Base-by-base conservation (phyloP, 768 basidiomycete species). In the Fomitopsis pulvina region DNA sequence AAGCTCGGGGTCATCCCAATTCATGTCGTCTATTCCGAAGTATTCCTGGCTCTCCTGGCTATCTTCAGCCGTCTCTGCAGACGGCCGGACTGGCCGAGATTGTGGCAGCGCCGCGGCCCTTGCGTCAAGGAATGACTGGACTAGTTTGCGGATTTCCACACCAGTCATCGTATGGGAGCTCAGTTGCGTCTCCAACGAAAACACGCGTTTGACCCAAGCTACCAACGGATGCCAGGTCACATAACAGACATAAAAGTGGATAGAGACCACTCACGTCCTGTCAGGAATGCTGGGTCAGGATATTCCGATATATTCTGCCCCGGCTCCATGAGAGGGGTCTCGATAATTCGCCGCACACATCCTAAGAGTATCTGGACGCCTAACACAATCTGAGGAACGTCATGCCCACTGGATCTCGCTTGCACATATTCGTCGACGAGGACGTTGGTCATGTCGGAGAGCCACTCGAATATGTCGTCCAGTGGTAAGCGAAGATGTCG, bases 41-140 rank as follows among this genome's bases (percentile, higher is more conserved):
- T 85, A 81, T 49, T 91, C 87, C 59, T 93, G 88, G 54, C 85
- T 90, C 52, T 91, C 89, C 58, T 80, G 78, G 39, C 74, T 75
- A 30, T 77, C 77, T 16, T 60, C 62, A 11, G 48, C 7, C 49
- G 54, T n/a, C 12, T 63, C 52, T 3, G 60, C 51, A 5, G 66
- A 66, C 1, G 41, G 45, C 0, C 40, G 53, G 1, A 66, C 72
- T 25, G 66, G 62, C 0, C 71, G 74, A 18, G 65, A 65, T 40
- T 48, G 57, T 9, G 80, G 80, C 24, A 85, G 56, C 26, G 74
- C 73, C 11, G 54, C 63, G 11, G 66, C 60, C 28, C 88, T 74
- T 16, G 74, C 76, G 50, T 82, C 68, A 10, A 93, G 73, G 58
- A 88, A 83, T 0, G 74, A 69, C 45, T 77, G 75, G 6, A 87